Evolutionary conservation across 306 rosid genomes (phyloP), one percentile per base, ranked within the genome.

Genomic region (Corylus avellana): DNA sequence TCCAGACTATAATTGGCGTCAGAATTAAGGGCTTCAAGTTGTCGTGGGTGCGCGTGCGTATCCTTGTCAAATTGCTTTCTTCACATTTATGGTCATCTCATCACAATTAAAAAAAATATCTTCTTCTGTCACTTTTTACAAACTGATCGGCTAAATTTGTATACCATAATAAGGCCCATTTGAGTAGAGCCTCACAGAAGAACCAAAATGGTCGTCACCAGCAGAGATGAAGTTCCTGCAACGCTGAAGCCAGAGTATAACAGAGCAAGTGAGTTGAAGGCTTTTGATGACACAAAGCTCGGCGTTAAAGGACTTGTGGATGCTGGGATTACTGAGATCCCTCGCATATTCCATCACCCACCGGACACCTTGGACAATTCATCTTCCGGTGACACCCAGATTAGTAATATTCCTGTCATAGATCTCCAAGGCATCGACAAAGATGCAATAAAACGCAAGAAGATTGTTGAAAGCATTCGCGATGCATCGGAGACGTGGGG

Each of bases 241-340:
- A 29, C 6, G 4, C 9, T 7, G 8, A 29, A 7, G 68, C 37
- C 44, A 0, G 78, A 74, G n/a, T 76, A 72, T n/a, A 86, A 83
- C 12, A 83, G 86, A 76, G 29, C n/a, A 17, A 81, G 74, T 8
- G 90, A 84, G 51, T 78, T 86, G 9, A 84, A 82, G 74, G 88
- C 90, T 11, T 90, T 88, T 75, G 91, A 87, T 63, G 87, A 87
- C 22, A 79, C 92, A 4, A 85, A 89, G 64, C 80, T 79, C 51
- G 93, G 92, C 42, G 97, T 92, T 4, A 90, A 90, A 78, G 92
- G 94, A 7, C 89, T 90, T 7, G 89, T 85, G 37, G 97, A 92
- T 83, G 86, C 90, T 27, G 91, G 91, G 0, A 55, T 89, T 11
- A 78, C 89, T 2, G 73, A 85, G 70, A 69, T 93, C 46, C 94